A percentile compares a stretch with the other conserved stretches of the same genome.
phyloP scores from a whole-genome alignment of 768 basidiomycete genomes.

The Leccinum arenicola region DNA sequence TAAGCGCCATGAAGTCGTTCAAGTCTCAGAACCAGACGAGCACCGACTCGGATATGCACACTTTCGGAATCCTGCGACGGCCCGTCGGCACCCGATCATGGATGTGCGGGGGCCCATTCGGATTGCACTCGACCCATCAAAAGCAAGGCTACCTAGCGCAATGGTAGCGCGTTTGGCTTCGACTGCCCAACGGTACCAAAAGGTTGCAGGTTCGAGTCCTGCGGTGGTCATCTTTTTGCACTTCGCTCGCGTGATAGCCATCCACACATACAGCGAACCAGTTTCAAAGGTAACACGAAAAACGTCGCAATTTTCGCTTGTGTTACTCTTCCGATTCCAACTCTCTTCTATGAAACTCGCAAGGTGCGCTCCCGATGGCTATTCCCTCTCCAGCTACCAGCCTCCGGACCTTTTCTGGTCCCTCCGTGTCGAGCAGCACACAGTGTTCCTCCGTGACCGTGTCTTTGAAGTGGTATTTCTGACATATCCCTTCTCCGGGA shows the following conservation, averaged over 20 bases:
- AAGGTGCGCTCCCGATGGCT: conserved; percentile 57
- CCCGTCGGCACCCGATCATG: background rate
- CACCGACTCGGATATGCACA: background rate
- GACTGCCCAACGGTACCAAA: conserved; percentile 76
- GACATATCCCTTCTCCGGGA: conserved; percentile 66
- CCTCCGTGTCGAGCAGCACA: conserved; percentile 42
- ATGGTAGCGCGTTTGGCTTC: conserved; percentile 97
- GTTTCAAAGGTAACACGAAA: background rate
- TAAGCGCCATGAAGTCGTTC: conserved; percentile 65
- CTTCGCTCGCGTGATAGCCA: background rate
- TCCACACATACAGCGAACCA: background rate
- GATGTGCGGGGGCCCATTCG: background rate
- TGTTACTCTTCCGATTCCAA: conserved; percentile 14
- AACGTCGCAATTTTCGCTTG: background rate
- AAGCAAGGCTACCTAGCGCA: conserved; percentile 72
- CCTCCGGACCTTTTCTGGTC: conserved; percentile 33
- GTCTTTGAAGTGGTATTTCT: conserved; percentile 57
- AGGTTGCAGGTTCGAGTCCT: conserved; percentile 98
- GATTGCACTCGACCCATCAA: background rate
- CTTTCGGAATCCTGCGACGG: background rate
- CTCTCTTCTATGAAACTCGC: conserved; percentile 52
- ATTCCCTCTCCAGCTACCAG: conserved; percentile 44
- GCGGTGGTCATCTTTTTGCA: conserved; percentile 67
- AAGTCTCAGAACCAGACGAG: background rate
- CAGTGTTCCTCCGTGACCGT: conserved; percentile 54